phyloP scores from a whole-genome alignment of 345 rosid species.

The Populus davidiana region DNA sequence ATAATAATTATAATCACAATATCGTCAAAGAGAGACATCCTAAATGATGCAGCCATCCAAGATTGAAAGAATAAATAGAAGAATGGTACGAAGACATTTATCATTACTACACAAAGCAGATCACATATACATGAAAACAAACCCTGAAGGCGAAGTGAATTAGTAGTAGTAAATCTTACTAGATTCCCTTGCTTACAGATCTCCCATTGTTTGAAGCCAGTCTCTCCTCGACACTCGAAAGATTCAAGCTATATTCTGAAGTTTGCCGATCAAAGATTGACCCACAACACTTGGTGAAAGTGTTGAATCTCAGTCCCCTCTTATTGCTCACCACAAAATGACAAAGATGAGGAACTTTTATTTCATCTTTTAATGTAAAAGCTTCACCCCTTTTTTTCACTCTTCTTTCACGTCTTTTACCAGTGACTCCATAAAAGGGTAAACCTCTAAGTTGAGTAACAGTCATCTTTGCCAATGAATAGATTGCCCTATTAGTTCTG shows the following conservation, averaged over 20 bases:
- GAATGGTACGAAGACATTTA: background rate
- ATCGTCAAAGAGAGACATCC: background rate
- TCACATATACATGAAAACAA: background rate
- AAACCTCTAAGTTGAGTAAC: conserved; percentile 14
- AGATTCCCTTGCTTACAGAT: conserved; percentile 11
- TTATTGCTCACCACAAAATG: background rate
- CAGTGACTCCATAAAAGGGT: conserved; percentile 6
- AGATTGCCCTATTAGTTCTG: conserved; percentile 1
- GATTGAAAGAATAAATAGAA: background rate
- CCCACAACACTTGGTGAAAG: conserved; percentile 25
- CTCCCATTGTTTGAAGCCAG: conserved; percentile 13
- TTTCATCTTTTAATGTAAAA: background rate
- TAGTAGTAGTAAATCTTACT: conserved; percentile 3
- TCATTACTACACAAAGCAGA: background rate
- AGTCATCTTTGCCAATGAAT: conserved; percentile 12
- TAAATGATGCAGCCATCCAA: background rate
- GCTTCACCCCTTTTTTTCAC: conserved; percentile 6
- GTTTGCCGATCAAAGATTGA: conserved; percentile 16
- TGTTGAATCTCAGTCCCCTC: conserved; percentile 1
- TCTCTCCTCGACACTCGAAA: conserved; percentile 7
- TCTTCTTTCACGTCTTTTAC: conserved; percentile 10
- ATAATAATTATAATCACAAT: no score
- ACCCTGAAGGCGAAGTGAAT: background rate
- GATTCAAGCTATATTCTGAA: conserved; percentile 14
- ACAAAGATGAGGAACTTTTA: background rate